Conservation (phyloP, 345 rosid species). For the Abelmoschus esculentus region DNA sequence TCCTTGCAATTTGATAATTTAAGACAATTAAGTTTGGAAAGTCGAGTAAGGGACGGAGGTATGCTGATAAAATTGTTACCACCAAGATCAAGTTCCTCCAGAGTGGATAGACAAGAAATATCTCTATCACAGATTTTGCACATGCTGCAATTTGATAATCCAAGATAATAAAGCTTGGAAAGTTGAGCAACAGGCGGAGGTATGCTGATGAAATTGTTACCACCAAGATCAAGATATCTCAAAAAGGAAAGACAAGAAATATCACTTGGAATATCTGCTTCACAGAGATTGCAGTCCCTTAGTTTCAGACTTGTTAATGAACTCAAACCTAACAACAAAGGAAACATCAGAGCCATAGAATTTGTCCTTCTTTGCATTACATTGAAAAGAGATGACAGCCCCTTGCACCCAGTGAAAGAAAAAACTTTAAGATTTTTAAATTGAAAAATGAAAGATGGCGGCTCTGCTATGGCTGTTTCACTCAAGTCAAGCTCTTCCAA, state of each 20-base stretch:
- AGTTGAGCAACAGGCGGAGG: not conserved
- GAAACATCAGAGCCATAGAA: not conserved
- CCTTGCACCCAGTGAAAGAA: not conserved
- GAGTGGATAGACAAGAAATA: too few species aligned
- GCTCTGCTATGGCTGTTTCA: conserved; percentile 16
- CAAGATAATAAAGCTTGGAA: not conserved
- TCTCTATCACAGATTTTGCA: too few species aligned
- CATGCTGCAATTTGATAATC: not conserved
- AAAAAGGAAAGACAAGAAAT: not conserved
- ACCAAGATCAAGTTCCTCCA: too few species aligned
- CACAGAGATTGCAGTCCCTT: conserved; percentile 13
- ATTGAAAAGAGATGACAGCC: not conserved
- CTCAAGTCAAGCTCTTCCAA: conserved; percentile 5
- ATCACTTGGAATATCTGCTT: not conserved
- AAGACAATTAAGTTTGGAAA: too few species aligned
- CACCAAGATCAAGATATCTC: not conserved
- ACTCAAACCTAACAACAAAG: conserved; percentile 18
- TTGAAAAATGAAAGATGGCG: not conserved
- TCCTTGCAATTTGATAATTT: too few species aligned
- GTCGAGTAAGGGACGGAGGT: too few species aligned
- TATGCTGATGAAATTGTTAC: not conserved
- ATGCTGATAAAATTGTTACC: too few species aligned
- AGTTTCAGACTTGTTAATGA: conserved; percentile 22
- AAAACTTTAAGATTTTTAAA: conserved; percentile 18
- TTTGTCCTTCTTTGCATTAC: too few species aligned